A percentile compares a stretch with the other conserved stretches of the same genome.
Conservation (phyloP, 257 asterid genomes). For the Przewalskia tangutica region DNA sequence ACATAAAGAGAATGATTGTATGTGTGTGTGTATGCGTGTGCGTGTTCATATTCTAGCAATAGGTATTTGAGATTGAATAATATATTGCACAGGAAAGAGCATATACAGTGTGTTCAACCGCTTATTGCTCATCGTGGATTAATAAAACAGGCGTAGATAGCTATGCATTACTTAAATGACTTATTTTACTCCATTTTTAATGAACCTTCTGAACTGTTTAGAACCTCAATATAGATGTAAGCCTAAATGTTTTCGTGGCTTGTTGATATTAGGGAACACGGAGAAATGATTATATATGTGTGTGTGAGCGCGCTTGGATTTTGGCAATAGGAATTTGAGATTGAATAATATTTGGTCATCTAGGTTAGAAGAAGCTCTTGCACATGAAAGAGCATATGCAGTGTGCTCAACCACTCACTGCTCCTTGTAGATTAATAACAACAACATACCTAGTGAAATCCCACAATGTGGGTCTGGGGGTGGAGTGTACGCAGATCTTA, state of each 20-base stretch:
- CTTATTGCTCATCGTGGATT: neutral
- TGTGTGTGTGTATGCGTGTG: neutral
- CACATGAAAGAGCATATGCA: neutral
- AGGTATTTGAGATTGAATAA: neutral
- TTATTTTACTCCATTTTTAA: neutral
- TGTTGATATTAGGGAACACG: no score
- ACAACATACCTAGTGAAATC: no score
- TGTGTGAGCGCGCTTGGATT: no score
- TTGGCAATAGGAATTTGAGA: neutral
- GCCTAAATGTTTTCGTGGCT: no score
- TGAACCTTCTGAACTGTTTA: neutral
- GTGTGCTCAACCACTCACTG: no score
- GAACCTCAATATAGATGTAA: neutral
- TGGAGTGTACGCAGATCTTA: no score
- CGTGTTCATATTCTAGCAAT: neutral
- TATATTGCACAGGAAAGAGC: neutral
- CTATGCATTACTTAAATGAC: neutral
- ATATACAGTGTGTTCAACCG: neutral
- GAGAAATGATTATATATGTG: no score
- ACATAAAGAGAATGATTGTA: neutral
- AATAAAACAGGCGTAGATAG: neutral
- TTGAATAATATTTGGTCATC: neutral
- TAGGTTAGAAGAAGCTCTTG: neutral
- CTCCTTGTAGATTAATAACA: no score
- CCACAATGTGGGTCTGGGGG: no score